These are phyloP conservation scores for Malbranchea zuffiana DNA, from an alignment of 2,329 filamentous ascomycete species.

Conservation along the genomic window DNA sequence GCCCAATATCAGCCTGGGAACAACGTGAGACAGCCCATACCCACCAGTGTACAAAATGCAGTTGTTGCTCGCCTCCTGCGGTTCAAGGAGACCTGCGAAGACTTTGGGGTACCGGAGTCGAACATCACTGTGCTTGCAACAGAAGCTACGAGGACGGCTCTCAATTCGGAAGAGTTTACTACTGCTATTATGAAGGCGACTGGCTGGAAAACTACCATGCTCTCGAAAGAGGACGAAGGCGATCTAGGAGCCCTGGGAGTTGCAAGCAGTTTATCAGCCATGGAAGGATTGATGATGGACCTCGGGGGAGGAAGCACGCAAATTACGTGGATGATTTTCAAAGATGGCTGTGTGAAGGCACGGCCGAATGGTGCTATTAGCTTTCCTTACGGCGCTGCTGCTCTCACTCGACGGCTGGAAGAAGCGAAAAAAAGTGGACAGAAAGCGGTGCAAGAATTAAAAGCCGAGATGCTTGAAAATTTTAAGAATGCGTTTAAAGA, in stretches of 20 bases:
- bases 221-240: constrained; percentile 72
- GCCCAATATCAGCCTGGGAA: constrained; percentile 46
- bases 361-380: constrained; percentile 49
- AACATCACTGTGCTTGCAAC: constrained; percentile 73
- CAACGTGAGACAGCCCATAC: constrained; percentile 42
- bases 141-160: constrained; percentile 72
- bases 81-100: constrained; percentile 60
- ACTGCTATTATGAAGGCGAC: constrained; percentile 51
- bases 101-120: constrained; percentile 52
- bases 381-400: constrained; percentile 60
- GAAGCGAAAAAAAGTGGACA: constrained; percentile 36
- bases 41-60: constrained; percentile 48
- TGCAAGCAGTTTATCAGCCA: constrained; percentile 57
- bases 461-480: constrained; percentile 45
- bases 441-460: constrained; percentile 39
- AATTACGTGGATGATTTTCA: constrained; percentile 53
- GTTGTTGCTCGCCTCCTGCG: constrained; percentile 57
- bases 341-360: constrained; percentile 41
- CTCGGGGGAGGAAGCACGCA: constrained; percentile 67
- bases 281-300: constrained; percentile 77
- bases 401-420: constrained; percentile 46
- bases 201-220: constrained; percentile 58
- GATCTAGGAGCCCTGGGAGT: constrained; percentile 74
- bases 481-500: constrained; percentile 51
- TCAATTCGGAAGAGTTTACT: constrained; percentile 61